These are phyloP conservation scores for Saitozyma podzolica DNA, from an alignment of 768 basidiomycete genomes.

Conservation along the genomic window DNA sequence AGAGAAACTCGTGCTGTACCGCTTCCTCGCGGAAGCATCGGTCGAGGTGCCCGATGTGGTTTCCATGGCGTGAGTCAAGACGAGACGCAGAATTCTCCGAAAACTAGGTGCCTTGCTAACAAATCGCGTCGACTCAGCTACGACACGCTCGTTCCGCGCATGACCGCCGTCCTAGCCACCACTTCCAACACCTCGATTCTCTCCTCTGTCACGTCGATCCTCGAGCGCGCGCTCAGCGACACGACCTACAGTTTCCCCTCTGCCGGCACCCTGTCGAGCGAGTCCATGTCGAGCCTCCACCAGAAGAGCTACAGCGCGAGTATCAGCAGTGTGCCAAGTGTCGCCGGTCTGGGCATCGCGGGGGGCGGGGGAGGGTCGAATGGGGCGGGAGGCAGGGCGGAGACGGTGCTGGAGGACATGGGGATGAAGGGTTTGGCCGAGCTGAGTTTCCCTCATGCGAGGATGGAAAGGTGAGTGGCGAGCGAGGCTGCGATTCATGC, in stretches of 20 bases:
- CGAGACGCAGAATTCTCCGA: no score
- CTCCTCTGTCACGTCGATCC: conserved; percentile 25
- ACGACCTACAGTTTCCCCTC: conserved; percentile 29
- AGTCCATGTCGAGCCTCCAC: conserved; percentile 14
- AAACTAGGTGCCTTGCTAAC: not conserved
- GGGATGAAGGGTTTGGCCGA: conserved; percentile 44
- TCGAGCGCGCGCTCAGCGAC: conserved; percentile 32
- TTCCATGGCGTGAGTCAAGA: conserved; percentile 66
- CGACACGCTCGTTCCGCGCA: conserved; percentile 38
- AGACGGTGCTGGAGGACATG: conserved; percentile 39
- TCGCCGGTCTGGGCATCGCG: conserved; percentile 2
- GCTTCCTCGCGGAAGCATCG: conserved; percentile 71
- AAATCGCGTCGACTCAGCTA: conserved; percentile 18
- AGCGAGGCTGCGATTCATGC: not conserved
- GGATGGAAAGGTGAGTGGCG: conserved; percentile 38
- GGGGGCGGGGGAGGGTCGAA: not conserved
- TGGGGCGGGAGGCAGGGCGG: conserved; percentile 4
- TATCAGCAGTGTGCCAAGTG: conserved; percentile 19
- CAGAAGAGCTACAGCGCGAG: conserved; percentile 21
- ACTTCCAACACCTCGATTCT: conserved; percentile 33
- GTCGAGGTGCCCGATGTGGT: conserved; percentile 69
- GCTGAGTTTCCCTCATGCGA: conserved; percentile 30
- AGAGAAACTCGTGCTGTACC: conserved; percentile 78
- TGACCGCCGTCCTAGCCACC: conserved; percentile 28
- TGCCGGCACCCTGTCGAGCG: conserved; percentile 1